Evolutionary conservation across 139 green algal genomes (phyloP).

Genomic region (Ulvella scutata): DNA sequence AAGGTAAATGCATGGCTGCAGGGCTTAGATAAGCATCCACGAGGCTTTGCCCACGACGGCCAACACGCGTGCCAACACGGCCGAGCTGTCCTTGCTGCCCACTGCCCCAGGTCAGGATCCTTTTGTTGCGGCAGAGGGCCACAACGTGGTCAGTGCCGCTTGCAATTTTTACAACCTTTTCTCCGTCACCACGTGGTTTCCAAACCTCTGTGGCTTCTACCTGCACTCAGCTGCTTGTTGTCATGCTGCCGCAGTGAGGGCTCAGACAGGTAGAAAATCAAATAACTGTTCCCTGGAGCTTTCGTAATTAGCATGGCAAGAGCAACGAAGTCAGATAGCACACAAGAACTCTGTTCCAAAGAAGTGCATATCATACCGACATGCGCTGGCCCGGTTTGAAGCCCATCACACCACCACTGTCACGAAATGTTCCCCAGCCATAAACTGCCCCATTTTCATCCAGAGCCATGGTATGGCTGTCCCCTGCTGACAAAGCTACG

Average conservation of each 20-base stretch:
- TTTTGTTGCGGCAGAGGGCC: slow-evolving; percentile 33
- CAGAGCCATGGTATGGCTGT: slow-evolving; percentile 67
- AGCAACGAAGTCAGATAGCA: not conserved
- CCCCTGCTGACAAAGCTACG: slow-evolving; percentile 56
- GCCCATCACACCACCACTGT: slow-evolving; percentile 51
- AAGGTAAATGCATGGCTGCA: slow-evolving; percentile 12
- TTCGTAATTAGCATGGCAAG: no score
- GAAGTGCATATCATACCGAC: slow-evolving; percentile 10
- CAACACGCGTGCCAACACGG: slow-evolving; percentile 26
- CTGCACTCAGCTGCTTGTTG: slow-evolving; percentile 5
- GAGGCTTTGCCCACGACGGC: slow-evolving; percentile 6
- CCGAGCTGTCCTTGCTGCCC: slow-evolving; percentile 71
- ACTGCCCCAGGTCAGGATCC: slow-evolving; percentile 64
- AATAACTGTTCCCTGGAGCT: no score
- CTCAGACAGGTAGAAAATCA: no score
- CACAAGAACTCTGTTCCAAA: not conserved
- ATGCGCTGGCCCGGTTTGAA: slow-evolving; percentile 31
- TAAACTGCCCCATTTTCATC: slow-evolving; percentile 46
- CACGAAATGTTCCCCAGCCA: slow-evolving; percentile 75
- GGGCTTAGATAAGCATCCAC: not conserved
- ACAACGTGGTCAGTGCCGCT: slow-evolving; percentile 52
- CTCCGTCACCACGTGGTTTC: not conserved
- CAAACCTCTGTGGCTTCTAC: not conserved
- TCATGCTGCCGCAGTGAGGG: not conserved
- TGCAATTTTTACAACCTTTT: slow-evolving; percentile 33